Evolutionary conservation across 129 eudicot species (phyloP).

Genomic region (Saposhnikovia divaricata): DNA sequence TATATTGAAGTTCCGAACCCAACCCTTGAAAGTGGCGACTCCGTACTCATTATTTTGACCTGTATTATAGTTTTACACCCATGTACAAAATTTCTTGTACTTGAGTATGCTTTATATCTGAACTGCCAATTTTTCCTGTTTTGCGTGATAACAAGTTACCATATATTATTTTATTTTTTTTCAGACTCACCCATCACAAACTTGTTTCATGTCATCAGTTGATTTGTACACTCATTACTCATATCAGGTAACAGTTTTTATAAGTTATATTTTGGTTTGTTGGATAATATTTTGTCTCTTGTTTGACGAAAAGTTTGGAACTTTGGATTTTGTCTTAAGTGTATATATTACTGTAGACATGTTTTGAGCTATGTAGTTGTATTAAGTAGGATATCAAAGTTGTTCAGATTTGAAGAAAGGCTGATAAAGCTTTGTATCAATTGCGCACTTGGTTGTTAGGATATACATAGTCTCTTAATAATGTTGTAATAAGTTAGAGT

Average conservation of each 20-base stretch:
- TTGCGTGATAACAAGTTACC: not conserved
- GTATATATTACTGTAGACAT: not conserved
- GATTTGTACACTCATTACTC: conserved; percentile 99
- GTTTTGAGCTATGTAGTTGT: not conserved
- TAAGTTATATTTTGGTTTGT: not conserved
- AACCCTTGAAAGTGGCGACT: not conserved
- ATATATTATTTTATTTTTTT: conserved; percentile 17
- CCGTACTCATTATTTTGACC: not conserved
- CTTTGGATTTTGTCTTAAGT: not conserved
- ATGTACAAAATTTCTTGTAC: not conserved
- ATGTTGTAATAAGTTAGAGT: not conserved
- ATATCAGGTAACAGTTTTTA: conserved; percentile 60
- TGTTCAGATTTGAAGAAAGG: not conserved
- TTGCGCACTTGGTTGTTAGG: not conserved
- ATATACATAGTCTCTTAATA: not conserved
- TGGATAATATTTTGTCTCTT: not conserved
- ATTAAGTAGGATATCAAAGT: not conserved
- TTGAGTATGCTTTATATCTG: not conserved
- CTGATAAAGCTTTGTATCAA: not conserved
- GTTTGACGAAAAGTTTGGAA: not conserved
- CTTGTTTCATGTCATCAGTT: conserved; percentile 96
- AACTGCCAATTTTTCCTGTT: not conserved
- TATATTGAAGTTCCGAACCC: not conserved
- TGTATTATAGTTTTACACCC: not conserved
- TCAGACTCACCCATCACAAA: conserved; percentile 98